Evolutionary conservation across 306 rosid species (phyloP).

Genomic region (Sindora glabra): DNA sequence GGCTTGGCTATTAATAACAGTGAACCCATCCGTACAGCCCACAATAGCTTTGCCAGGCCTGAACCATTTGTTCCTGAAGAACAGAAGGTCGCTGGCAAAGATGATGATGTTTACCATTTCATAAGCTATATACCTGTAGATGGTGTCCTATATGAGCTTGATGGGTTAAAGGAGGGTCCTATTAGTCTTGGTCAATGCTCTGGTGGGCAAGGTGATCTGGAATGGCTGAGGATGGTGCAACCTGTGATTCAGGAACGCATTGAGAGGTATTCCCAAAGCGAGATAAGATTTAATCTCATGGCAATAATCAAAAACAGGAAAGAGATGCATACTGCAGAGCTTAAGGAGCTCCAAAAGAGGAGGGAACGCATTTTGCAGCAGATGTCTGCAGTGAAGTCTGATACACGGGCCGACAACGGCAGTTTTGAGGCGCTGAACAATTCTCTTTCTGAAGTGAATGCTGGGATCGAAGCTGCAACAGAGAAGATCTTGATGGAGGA

Average conservation of each 20-base stretch:
- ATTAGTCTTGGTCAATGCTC: slow-evolving; percentile 92
- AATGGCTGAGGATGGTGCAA: slow-evolving; percentile 87
- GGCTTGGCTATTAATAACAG: slow-evolving; percentile 96
- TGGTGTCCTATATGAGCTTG: slow-evolving; percentile 91
- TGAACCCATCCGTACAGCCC: slow-evolving; percentile 87
- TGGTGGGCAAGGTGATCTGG: slow-evolving; percentile 75
- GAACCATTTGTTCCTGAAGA: slow-evolving; percentile 95
- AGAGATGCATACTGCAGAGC: slow-evolving; percentile 79
- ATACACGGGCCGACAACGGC: slow-evolving; percentile 46
- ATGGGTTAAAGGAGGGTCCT: slow-evolving; percentile 97
- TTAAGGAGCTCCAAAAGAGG: slow-evolving; percentile 94
- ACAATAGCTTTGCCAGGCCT: slow-evolving; percentile 94
- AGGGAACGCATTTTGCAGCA: slow-evolving; percentile 95
- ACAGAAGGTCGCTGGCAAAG: slow-evolving; percentile 80
- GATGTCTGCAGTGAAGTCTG: slow-evolving; percentile 56
- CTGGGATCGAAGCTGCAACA: slow-evolving; percentile 81
- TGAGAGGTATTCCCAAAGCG: slow-evolving; percentile 79
- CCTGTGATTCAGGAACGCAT: slow-evolving; percentile 94
- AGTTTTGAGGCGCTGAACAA: slow-evolving; percentile 70
- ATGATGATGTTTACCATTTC: slow-evolving; percentile 92
- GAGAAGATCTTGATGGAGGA: slow-evolving; percentile 89
- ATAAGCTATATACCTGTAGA: slow-evolving; percentile 93
- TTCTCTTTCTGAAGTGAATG: slow-evolving; percentile 83
- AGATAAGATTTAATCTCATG: slow-evolving; percentile 89
- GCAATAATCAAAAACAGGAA: slow-evolving; percentile 88